Evolutionary conservation across 2,329 filamentous ascomycete genomes (phyloP), one percentile per base, ranked within the genome.

Genomic region (Rhinocladiella similis): DNA sequence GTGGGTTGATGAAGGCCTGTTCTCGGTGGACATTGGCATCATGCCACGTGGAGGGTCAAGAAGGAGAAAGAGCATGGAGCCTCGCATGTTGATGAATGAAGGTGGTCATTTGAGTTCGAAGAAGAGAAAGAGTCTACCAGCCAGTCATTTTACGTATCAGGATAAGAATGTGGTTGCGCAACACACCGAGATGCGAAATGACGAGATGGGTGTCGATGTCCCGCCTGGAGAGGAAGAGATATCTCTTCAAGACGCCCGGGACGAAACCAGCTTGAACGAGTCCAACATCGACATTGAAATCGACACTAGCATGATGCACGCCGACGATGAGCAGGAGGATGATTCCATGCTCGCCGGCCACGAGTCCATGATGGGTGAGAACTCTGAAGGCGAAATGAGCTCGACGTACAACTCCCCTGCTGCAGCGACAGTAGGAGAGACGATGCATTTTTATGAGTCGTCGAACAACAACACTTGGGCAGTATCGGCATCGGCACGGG

Each of bases 21-120:
- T 91, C 70, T 78, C 80, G 45, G 83, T 92, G 43, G 87, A 91
- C 70, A 84, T 84, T 27, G 78, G 81, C 1, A 75, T 85, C 42
- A 74, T 89, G 33, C 87, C 89, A 16, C 86, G 88, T 1, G 87
- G 88, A 16, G 87, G 87, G 7, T 82, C 81, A 48, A 85, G 88
- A 53, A 84, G 89, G 49, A 83, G 89, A 51, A 91, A 91, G 78
- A 90, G 85, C 64, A 92, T 93, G 87, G 89, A 91, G 70, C 89
- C 89, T 12, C 84, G 81, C 63, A 82, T 85, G 1, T 73, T 91
- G 19, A 80, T 83, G 54, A 90, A 90, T 64, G 68, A 84, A 59
- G 90, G 90, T 60, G 86, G 86, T 43, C 84, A 79, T 1, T 74
- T 89, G 0, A 75, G 87, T 20, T 51, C 63, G 13, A 53, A 43